Base-by-base conservation (phyloP, 192 early-diverging fungal species). In the Backusella australiensis region DNA sequence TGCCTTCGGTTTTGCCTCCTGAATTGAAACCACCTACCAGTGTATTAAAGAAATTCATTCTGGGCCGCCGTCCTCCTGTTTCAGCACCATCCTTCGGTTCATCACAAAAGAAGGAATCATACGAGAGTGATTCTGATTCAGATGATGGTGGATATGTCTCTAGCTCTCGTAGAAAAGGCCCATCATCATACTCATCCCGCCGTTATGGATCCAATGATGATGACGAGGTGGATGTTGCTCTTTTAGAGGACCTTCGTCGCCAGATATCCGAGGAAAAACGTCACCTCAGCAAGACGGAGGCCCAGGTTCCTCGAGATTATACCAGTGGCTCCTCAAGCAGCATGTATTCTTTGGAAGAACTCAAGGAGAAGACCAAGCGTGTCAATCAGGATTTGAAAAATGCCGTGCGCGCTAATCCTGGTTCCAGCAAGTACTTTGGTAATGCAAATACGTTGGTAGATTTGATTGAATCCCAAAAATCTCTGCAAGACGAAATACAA, bases 1-100 rank as follows among this genome's bases (percentile, higher is more conserved):
- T 99, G 14, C 97, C 97, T 15, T 82, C 85, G 7, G 82, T 84
- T 6, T 80, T 99, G 34, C 96, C 97, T 11, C 81, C 89, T 14
- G 95, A 97, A 49, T 86, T 99, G 69, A 84, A 96, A 41, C 97
- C 97, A 15, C 92, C 95, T 15, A 93, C 93, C 17, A 91, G 90
- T 41, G 69, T 77, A 1, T 46, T 81, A 4, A 81, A 81, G 46
- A 81, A 81, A 38, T 81, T 78, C 34, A 70, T 81, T 34, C 35
- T 77, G 36, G 80, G 80, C 9, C 39, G 73, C 29, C 78, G 78
- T 34, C 29, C 69, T 38, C 68, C 68, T 34, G n/a, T 69, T 63
- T 42, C 78, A 15, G 26, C 78, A 15, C 26, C 78, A 19, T 29
- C 67, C 0, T 67, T 42, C 39, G 35, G 21, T 21, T 26, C 77